phyloP scores from a whole-genome alignment of 306 rosid species.

The Acmispon strigosus region DNA sequence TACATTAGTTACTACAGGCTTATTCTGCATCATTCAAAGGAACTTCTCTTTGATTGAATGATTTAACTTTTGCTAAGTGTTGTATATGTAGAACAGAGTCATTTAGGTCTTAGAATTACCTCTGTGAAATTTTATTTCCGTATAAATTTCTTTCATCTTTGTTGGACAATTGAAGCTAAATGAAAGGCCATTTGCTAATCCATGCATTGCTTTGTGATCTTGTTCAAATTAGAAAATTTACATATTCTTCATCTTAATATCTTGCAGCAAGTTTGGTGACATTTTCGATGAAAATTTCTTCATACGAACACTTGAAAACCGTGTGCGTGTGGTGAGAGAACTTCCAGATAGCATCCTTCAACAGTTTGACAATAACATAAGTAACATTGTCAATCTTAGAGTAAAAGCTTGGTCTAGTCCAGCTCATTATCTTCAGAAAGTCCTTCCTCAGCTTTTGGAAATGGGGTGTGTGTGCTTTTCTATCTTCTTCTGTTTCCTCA shows the following conservation, averaged over 20 bases:
- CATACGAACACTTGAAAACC: conserved; percentile 58
- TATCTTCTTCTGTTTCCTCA: conserved; percentile 11
- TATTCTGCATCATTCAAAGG: not conserved
- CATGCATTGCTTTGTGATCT: not conserved
- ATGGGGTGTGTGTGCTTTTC: conserved; percentile 53
- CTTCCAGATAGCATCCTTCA: conserved; percentile 70
- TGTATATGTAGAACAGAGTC: not conserved
- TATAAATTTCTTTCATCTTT: not conserved
- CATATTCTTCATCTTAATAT: conserved; percentile 12
- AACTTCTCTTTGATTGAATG: not conserved
- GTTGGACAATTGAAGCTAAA: not conserved
- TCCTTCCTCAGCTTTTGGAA: conserved; percentile 77
- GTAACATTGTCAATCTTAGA: conserved; percentile 88
- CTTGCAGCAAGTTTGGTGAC: conserved; percentile 75
- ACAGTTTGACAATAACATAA: conserved; percentile 75
- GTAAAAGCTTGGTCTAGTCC: conserved; percentile 97
- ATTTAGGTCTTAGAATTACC: not conserved
- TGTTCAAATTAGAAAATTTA: conserved; percentile 11
- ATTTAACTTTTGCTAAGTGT: conserved; percentile 8
- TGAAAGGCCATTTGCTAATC: not conserved
- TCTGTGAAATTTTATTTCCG: not conserved
- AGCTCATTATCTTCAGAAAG: conserved; percentile 79
- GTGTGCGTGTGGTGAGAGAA: conserved; percentile 67
- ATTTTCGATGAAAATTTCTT: conserved; percentile 89
- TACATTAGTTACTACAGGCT: not conserved